Conservation (phyloP, 306 rosid genomes). For the Medicago arabica region DNA sequence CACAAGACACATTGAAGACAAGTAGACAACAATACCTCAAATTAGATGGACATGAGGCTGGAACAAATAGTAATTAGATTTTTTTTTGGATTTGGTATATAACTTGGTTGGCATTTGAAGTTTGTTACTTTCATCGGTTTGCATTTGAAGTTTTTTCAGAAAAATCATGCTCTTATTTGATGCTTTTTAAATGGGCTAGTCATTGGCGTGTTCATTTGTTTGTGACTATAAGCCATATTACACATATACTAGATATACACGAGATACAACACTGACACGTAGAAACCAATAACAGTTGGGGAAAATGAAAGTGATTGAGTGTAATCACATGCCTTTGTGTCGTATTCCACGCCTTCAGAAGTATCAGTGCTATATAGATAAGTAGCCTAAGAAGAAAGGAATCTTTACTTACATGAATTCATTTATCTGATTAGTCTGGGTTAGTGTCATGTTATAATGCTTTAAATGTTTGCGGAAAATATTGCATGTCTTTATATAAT, state of each 20-base stretch:
- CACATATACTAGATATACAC: no score
- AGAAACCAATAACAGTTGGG: no score
- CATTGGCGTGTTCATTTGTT: no score
- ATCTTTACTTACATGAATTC: not conserved
- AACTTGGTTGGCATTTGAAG: conserved; percentile 25
- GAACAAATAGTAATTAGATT: no score
- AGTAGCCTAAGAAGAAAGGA: conserved; percentile 19
- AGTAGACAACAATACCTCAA: not conserved
- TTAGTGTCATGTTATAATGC: not conserved
- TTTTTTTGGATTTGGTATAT: not conserved
- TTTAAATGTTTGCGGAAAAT: not conserved
- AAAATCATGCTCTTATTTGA: no score
- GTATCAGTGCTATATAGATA: no score
- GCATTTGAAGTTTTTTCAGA: no score
- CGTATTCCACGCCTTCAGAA: not conserved
- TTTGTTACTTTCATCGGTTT: not conserved
- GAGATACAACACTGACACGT: not conserved
- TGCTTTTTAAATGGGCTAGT: no score
- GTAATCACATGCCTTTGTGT: not conserved
- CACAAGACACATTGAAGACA: not conserved
- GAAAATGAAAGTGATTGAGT: not conserved
- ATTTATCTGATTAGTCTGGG: not conserved
- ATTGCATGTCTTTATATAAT: conserved; percentile 1
- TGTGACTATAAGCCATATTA: no score
- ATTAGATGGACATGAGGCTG: no score